Evolutionary conservation across 768 basidiomycete species (phyloP).

Genomic region (Macrocybe gigantea): DNA sequence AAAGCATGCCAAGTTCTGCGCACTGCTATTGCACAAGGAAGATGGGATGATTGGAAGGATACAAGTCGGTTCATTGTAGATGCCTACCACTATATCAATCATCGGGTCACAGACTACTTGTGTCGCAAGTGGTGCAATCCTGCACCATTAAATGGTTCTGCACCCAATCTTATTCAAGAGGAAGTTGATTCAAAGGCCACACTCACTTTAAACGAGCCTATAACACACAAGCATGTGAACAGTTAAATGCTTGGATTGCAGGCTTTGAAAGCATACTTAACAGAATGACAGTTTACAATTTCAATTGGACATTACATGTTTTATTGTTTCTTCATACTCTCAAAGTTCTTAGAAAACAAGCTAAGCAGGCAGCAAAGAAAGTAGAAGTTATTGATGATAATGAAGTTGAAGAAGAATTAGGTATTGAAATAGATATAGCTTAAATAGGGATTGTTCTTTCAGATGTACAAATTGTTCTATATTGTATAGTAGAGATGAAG

Average conservation of each 20-base stretch:
- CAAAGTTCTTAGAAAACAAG: neutral
- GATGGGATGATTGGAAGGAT: slow-evolving; percentile 7
- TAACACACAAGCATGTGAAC: neutral
- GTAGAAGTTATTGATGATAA: too few species aligned
- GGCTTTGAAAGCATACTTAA: slow-evolving; percentile 5
- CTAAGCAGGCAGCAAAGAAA: too few species aligned
- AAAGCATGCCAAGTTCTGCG: too few species aligned
- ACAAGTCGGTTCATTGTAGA: slow-evolving; percentile 18
- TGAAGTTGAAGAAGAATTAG: too few species aligned
- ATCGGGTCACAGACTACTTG: slow-evolving; percentile 5
- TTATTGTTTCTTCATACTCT: slow-evolving; percentile 3
- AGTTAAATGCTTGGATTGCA: slow-evolving; percentile 6
- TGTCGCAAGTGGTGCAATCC: too few species aligned
- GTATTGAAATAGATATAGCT: too few species aligned
- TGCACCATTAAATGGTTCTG: too few species aligned
- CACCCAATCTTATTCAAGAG: too few species aligned
- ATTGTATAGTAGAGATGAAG: slow-evolving; percentile 3
- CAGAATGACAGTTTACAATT: slow-evolving; percentile 2
- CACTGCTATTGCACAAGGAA: neutral
- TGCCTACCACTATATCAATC: slow-evolving; percentile 15
- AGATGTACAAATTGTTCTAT: too few species aligned
- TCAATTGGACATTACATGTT: slow-evolving; percentile 3
- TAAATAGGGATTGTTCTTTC: too few species aligned
- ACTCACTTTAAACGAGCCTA: too few species aligned
- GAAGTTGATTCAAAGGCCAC: too few species aligned